Base-by-base conservation (phyloP, 192 early-diverging fungal species). In the Umbelopsis vinacea region DNA sequence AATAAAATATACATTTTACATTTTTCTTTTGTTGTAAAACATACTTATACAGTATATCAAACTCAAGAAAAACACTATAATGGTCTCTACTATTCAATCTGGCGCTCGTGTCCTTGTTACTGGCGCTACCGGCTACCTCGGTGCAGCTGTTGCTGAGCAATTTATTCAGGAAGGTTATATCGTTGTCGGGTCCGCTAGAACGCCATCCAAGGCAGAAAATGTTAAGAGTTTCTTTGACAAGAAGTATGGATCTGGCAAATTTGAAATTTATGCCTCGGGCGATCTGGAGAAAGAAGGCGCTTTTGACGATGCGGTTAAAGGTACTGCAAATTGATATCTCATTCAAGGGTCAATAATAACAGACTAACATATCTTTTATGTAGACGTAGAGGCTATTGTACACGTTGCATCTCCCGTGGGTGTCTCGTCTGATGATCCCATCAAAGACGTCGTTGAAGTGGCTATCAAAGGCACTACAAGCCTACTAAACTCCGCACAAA, bases 291-390 rank as follows among this genome's bases (percentile, higher is more conserved):
- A 45, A 10, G 48, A 71, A 9, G 72, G 69, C 37, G 81, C 72
- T 21, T 85, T 84, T 66, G 83, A 84, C 66, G 71, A 79, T 24
- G 77, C 76, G 24, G 81, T 85, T 46, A 83, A 82, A 81, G 68
- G 68, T 69, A 52, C 38, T n/a, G 45, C 5, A 15, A 21, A 17
- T 12, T n/a, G 19, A 24, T 19, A 22, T 50, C 6, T 19, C 5
- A n/a, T 21, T 50, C 2, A n/a, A 2, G 1, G n/a, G n/a, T n/a
- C 48, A 21, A 50, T 50, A 50, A 17, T 6, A 50, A 21, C 15
- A 4, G 19, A 43, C 9, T 19, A 67, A 22, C 12, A 52, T n/a
- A 1, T 35, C 2, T 50, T 24, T 6, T 69, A 43, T 26, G 0
- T 17, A 69, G 75, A 71, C 43, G 70, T 79, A 3, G 79, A 75